A percentile compares a stretch with the other conserved stretches of the same genome.
Conservation (phyloP, 202 grass and related monocot genomes). For the Saccharum hybrid region DNA sequence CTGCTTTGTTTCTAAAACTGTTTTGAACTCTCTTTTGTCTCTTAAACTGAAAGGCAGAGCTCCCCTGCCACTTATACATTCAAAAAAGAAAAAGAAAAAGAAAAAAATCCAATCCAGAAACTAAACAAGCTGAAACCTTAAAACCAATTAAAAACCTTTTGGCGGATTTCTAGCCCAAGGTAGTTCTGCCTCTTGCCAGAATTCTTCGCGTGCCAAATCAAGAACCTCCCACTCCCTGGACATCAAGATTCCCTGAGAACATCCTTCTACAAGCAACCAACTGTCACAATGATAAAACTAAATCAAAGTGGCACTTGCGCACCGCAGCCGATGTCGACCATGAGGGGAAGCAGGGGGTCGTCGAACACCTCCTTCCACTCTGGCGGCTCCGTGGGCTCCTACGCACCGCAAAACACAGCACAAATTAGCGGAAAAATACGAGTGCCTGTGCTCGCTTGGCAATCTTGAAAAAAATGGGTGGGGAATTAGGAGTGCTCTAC, state of each 20-base stretch:
- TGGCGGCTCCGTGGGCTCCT: conserved; percentile 68
- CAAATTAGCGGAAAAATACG: conserved; percentile 10
- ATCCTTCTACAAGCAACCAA: background rate
- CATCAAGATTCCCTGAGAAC: conserved; percentile 1
- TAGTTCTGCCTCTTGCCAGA: conserved; percentile 66
- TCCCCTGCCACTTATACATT: background rate
- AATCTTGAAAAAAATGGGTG: background rate
- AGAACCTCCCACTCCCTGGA: conserved; percentile 88
- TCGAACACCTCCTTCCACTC: conserved; percentile 75
- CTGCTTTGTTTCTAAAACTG: background rate
- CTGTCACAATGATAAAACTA: background rate
- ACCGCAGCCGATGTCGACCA: conserved; percentile 98
- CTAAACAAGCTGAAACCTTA: background rate
- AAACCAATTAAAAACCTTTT: conserved; percentile 62
- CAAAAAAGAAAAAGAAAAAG: background rate
- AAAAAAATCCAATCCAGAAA: background rate
- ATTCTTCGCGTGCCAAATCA: conserved; percentile 90
- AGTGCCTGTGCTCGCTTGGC: background rate
- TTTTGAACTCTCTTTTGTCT: background rate
- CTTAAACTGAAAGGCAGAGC: background rate
- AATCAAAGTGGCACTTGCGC: background rate
- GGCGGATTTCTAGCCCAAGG: conserved; percentile 83
- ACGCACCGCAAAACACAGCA: background rate
- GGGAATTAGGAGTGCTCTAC: conserved; percentile 45
- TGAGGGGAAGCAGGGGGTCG: conserved; percentile 71